Evolutionary conservation across 768 basidiomycete species (phyloP), one percentile per base, ranked within the genome.

Genomic region (Coprinellus aureogranulatus): DNA sequence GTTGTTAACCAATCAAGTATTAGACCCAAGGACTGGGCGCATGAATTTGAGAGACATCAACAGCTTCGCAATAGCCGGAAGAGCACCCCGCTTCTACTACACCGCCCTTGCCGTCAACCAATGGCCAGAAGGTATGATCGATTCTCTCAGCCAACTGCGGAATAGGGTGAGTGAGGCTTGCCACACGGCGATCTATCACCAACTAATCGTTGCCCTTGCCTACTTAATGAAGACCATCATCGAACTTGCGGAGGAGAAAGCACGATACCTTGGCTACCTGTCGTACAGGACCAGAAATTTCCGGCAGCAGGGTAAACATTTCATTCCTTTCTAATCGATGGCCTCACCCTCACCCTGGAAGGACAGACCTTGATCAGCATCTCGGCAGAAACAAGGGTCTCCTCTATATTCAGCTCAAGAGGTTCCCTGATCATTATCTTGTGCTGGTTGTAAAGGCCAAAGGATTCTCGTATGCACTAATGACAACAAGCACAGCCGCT

Each of bases 171-270:
- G 87, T 70, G 16, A 4, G n/a, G n/a, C n/a, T n/a, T n/a, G n/a
- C n/a, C n/a, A n/a, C n/a, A n/a, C n/a, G n/a, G n/a, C n/a, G n/a
- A n/a, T n/a, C n/a, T 42, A 22, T 53, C 28, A 34, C 53, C 23
- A 28, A 4, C 27, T 23, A 40, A 25, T 3, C 23, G 11, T 14
- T 25, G 5, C 49, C 31, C 28, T 51, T 42, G n/a, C 53, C 53
- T 59, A 55, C 37, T 58, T 31, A 50, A 39, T 48, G 14, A 61
- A 95, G 94, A 92, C 92, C 4, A 92, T 94, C 59, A 78, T 83
- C 42, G 90, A 93, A 55, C 79, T 88, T 16, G 83, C 88, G 10
- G 92, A 94, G 68, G 88, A 90, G 68, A 94, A 92, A 65, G 90
- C 88, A n/a, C 83, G 77, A 60, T 88, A 92, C 64, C 81, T 95